Percentiles rank a stretch among this genome's conserved stretches.
phyloP scores from a whole-genome alignment of 495 filamentous ascomycete species.

The Penicillium crystallinum region DNA sequence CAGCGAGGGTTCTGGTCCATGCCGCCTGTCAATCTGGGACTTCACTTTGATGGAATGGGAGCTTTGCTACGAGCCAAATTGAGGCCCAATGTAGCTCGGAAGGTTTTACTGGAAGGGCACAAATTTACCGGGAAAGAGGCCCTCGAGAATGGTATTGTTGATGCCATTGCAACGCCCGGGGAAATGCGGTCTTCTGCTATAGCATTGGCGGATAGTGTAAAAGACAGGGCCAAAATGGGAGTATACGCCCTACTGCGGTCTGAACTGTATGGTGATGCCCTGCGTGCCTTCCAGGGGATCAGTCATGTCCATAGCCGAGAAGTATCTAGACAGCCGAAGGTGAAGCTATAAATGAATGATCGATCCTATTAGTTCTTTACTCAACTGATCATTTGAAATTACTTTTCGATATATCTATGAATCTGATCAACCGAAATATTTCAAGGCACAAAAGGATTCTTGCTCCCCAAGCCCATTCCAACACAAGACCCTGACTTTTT shows the following conservation, averaged over 20 bases:
- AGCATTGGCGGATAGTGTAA: slow-evolving; percentile 26
- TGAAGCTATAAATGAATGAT: slow-evolving; percentile 6
- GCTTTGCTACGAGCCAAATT: slow-evolving; percentile 42
- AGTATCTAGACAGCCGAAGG: slow-evolving; percentile 23
- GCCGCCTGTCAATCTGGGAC: slow-evolving; percentile 46
- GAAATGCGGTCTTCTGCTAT: slow-evolving; percentile 41
- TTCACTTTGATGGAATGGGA: slow-evolving; percentile 47
- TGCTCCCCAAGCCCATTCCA: too few relatives aligned
- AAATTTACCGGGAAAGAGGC: slow-evolving; percentile 46
- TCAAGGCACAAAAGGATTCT: too few relatives aligned
- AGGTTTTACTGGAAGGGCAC: slow-evolving; percentile 48
- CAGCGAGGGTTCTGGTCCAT: slow-evolving; percentile 42
- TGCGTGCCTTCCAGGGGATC: slow-evolving; percentile 39
- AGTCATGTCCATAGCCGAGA: slow-evolving; percentile 44
- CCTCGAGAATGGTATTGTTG: slow-evolving; percentile 43
- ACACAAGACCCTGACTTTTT: too few relatives aligned
- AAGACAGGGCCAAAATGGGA: background rate
- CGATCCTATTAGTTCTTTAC: background rate
- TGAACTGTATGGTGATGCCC: slow-evolving; percentile 46
- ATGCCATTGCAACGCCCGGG: slow-evolving; percentile 39
- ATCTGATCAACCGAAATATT: too few relatives aligned
- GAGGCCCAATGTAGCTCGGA: slow-evolving; percentile 38
- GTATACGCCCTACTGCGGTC: slow-evolving; percentile 24
- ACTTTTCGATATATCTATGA: too few relatives aligned
- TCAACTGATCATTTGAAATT: too few relatives aligned